Evolutionary conservation across 2,329 filamentous ascomycete genomes (phyloP).

Genomic region (Thermomyces lanuginosus): DNA sequence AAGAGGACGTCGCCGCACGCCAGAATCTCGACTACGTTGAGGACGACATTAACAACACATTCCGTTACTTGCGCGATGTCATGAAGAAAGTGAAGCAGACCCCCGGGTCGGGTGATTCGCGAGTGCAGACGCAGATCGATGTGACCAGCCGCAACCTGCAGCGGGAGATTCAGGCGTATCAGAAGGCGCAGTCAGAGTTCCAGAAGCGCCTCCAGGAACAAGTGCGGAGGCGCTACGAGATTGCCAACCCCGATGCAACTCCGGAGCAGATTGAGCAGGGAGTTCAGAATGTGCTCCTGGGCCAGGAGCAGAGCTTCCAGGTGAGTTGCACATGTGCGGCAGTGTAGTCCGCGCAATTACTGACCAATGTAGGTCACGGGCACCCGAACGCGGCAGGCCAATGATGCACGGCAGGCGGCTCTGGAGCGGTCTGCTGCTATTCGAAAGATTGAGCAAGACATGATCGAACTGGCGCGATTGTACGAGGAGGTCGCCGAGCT

Average conservation of each 20-base stretch:
- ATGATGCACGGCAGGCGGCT: constrained; percentile 64
- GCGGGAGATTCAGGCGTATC: constrained; percentile 64
- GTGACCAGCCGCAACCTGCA: constrained; percentile 67
- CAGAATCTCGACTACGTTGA: constrained; percentile 57
- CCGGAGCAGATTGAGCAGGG: constrained; percentile 64
- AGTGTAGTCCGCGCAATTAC: background rate
- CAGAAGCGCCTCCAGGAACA: constrained; percentile 65
- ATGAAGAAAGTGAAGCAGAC: constrained; percentile 71
- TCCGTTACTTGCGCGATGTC: constrained; percentile 61
- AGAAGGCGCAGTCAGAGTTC: constrained; percentile 64
- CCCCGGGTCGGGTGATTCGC: constrained; percentile 54
- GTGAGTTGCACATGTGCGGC: constrained; percentile 40
- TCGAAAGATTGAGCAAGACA: constrained; percentile 78
- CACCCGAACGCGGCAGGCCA: constrained; percentile 50
- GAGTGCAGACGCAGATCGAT: constrained; percentile 66
- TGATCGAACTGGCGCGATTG: constrained; percentile 71
- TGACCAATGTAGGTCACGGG: constrained; percentile 16
- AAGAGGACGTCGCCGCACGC: constrained; percentile 47
- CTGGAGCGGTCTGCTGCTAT: constrained; percentile 72
- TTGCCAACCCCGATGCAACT: constrained; percentile 66
- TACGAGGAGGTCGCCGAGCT: constrained; percentile 81
- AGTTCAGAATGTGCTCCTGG: constrained; percentile 48
- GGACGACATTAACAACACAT: constrained; percentile 66
- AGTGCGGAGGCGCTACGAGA: constrained; percentile 77
- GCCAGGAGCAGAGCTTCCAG: constrained; percentile 62